phyloP scores from a whole-genome alignment of 805 yeast genomes.

The Metahyphopichia silvanorum region DNA sequence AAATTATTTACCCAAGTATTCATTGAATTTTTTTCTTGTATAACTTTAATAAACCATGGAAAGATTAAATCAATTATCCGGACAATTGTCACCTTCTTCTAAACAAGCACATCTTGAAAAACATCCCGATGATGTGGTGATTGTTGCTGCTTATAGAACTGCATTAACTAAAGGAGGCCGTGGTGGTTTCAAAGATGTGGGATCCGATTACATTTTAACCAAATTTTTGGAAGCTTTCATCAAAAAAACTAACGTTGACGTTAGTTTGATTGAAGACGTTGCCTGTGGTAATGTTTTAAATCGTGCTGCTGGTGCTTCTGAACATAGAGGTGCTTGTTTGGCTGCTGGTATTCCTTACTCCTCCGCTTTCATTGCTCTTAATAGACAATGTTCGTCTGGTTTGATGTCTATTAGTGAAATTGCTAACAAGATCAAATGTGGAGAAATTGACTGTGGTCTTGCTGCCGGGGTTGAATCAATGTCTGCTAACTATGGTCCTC shows the following conservation, averaged over 20 bases:
- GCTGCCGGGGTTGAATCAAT: conserved; percentile 94
- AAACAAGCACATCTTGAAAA: conserved; percentile 47
- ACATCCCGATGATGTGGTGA: conserved; percentile 84
- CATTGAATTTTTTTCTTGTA: not conserved
- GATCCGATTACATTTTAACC: conserved; percentile 73
- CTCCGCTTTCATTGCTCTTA: conserved; percentile 76
- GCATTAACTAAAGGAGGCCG: conserved; percentile 85
- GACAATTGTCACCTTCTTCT: conserved; percentile 40
- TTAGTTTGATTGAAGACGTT: conserved; percentile 69
- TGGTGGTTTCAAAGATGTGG: conserved; percentile 80
- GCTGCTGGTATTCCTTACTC: conserved; percentile 88
- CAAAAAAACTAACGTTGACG: conserved; percentile 48
- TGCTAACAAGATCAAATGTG: conserved; percentile 81
- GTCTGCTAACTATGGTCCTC: conserved; percentile 87
- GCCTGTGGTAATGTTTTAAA: conserved; percentile 90
- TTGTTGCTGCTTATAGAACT: conserved; percentile 87
- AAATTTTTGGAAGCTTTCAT: conserved; percentile 63
- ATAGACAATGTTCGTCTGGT: conserved; percentile 95
- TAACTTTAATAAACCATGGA: conserved; percentile 25
- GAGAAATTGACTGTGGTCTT: conserved; percentile 88
- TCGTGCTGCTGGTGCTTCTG: conserved; percentile 91
- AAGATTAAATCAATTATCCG: conserved; percentile 45
- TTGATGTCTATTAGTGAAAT: conserved; percentile 86
- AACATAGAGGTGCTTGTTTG: conserved; percentile 86
- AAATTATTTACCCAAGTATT: not conserved